These are phyloP conservation scores for Sporothrix dimorphospora DNA, from an alignment of 2,329 filamentous ascomycete species.

Conservation along the genomic window DNA sequence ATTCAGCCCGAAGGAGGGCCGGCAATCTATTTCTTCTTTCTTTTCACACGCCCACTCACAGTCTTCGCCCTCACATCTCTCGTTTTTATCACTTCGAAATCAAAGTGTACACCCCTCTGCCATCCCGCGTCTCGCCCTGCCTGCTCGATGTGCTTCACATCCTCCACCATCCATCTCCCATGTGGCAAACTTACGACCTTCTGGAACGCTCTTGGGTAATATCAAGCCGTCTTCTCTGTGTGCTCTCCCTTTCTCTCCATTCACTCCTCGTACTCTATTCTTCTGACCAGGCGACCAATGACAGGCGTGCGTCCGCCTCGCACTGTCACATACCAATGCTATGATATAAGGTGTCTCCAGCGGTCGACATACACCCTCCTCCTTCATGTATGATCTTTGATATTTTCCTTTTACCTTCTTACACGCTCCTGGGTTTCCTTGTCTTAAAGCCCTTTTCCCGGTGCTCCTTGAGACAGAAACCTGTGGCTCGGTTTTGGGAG, in stretches of 20 bases:
- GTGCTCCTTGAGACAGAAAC: neutral
- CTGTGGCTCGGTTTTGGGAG: neutral
- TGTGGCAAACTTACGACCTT: constrained; percentile 5
- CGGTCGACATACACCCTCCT: neutral
- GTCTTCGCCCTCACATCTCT: neutral
- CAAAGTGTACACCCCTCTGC: neutral
- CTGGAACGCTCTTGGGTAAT: constrained; percentile 10
- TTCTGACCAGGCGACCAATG: neutral
- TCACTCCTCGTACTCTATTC: neutral
- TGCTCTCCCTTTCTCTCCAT: neutral
- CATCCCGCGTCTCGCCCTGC: neutral
- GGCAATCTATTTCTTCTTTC: neutral
- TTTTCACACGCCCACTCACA: neutral
- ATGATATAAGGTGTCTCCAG: neutral
- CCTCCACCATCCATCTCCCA: neutral
- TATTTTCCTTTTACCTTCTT: neutral
- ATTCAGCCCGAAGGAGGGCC: constrained; percentile 1
- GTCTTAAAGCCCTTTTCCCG: neutral
- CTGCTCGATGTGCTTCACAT: neutral
- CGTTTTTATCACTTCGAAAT: neutral
- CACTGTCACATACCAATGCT: neutral
- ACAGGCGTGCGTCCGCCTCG: neutral
- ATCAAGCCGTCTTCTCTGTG: neutral
- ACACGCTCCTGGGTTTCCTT: neutral
- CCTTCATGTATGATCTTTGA: neutral